These are phyloP conservation scores for Hibiscus mutabilis DNA, from an alignment of 345 rosid genomes.

Conservation along the genomic window DNA sequence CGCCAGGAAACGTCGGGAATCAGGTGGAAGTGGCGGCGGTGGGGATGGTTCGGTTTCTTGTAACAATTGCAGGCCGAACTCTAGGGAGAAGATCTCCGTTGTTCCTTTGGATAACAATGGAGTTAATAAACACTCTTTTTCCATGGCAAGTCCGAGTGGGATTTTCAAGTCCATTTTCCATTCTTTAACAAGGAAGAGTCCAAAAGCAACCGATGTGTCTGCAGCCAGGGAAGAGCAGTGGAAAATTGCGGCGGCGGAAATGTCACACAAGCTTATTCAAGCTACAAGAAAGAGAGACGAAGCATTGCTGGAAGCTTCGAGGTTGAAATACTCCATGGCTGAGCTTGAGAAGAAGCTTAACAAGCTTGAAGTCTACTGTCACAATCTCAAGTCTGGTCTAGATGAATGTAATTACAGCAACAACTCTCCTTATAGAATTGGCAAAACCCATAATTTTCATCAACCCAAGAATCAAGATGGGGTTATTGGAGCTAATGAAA, in stretches of 20 bases:
- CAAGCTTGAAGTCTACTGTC: constrained; percentile 79
- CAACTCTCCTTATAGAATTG: constrained; percentile 26
- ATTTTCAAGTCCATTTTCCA: constrained; percentile 70
- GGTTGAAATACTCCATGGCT: constrained; percentile 66
- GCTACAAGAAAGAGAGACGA: constrained; percentile 82
- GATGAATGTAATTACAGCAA: constrained; percentile 45
- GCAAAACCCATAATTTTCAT: not conserved
- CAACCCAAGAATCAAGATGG: constrained; percentile 23
- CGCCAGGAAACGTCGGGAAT: constrained; percentile 41
- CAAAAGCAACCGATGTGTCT: constrained; percentile 31
- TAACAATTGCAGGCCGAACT: constrained; percentile 74
- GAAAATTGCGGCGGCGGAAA: constrained; percentile 71
- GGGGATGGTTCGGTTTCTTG: constrained; percentile 56
- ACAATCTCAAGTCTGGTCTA: constrained; percentile 67
- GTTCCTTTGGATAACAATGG: constrained; percentile 68
- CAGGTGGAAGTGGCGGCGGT: constrained; percentile 6
- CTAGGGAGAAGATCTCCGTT: constrained; percentile 72
- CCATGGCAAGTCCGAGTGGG: constrained; percentile 68
- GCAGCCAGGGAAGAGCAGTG: constrained; percentile 62
- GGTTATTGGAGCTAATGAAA: constrained; percentile 30
- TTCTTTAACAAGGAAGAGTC: constrained; percentile 60
- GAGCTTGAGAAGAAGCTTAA: constrained; percentile 96
- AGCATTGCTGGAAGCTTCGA: constrained; percentile 71
- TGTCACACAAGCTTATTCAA: constrained; percentile 71
- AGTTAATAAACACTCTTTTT: constrained; percentile 31